Evolutionary conservation across 2,329 filamentous ascomycete genomes (phyloP), one percentile per base, ranked within the genome.

Genomic region (Epichloe sp.): DNA sequence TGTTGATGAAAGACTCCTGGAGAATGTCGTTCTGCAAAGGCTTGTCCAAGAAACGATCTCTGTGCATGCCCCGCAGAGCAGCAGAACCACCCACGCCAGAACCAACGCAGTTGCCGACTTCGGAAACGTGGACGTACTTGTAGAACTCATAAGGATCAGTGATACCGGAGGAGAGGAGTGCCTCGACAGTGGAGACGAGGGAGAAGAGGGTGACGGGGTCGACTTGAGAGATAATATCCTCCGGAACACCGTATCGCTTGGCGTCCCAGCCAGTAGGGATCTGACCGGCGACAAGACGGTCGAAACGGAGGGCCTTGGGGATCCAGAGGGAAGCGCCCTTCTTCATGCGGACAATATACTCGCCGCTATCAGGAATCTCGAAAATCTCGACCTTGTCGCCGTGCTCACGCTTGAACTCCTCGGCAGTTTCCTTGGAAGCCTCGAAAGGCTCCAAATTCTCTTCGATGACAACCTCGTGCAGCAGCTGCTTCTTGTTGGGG

Each of bases 1-100:
- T 98, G 78, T 98, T 98, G 79, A 98, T 97, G 77, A 98, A 98
- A 12, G 93, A 97, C 72, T 98, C 93, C 66, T 98, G 94, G 14
- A 98, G 79, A 65, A 98, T 96, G 65, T 98, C 93, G 72, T 97
- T 98, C 72, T 98, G 94, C 47, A 98, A 80, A 51, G 91, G 93
- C 74, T 90, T 93, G 73, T 98, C 93, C 56, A 97, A 78, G 81
- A 85, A 97, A 54, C 93, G 86, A 68, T 96, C 91, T 71, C 91
- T 93, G 78, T 97, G 95, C 91, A 98, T 98, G 61, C 91, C 91
- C 62, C 89, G 85, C 57, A 98, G 79, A 61, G 93, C 93, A 61
- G 81, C 82, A 54, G 89, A 86, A 72, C 93, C 94, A 78, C 93
- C 93, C 75, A 98, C 95, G 77, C 94, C 93, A 35, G 94, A 98